Base-by-base conservation (phyloP, 1,139 yeast species). In the Lizanozyma gosingica region DNA sequence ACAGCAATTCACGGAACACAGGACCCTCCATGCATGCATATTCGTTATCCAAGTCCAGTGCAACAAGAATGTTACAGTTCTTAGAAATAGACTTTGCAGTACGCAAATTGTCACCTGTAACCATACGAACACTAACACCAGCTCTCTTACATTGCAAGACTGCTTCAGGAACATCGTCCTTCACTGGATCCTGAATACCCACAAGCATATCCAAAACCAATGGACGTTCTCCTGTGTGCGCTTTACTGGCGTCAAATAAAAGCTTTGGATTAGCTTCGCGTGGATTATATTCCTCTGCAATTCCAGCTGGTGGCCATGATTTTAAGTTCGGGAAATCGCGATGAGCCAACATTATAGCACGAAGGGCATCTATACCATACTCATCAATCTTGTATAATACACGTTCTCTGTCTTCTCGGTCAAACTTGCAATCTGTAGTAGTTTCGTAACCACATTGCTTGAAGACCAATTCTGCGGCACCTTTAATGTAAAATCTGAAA, bases 91-190 rank as follows among this genome's bases (percentile, higher is more conserved):
- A 94, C 50, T 77, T 78, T 4, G 98, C 98, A 4, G 98, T 92
- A 39, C 78, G 67, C 45, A 90, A 59, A 56, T 90, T 90, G 60
- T 92, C 98, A 60, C 98, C 98, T 17, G 98, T 92, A 39, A 92
- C 97, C 98, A 92, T 92, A 52, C 97, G 76, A 18, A 92, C 97
- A 22, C 83, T 76, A 15, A 92, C 97, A 42, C 98, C 97, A 1
- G 98, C 97, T 35, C 69, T 69, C 51, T 79, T 81, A 64, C 98
- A 92, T 55, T 82, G 83, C 33, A 71, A 68, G 16, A 92, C 96
- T 1, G 98, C 95, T 41, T 83, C 80, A 18, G 80, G 74, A n/a
- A 92, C 97, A 46, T 97, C 97, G 8, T 76, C 76, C 51, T 97
- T 80, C 47, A 92, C 71, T 1, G 98, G 98, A 64, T 92, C 98